These are phyloP conservation scores for Kodamaea neixiangensis DNA, from an alignment of 805 yeast species.

Conservation along the genomic window DNA sequence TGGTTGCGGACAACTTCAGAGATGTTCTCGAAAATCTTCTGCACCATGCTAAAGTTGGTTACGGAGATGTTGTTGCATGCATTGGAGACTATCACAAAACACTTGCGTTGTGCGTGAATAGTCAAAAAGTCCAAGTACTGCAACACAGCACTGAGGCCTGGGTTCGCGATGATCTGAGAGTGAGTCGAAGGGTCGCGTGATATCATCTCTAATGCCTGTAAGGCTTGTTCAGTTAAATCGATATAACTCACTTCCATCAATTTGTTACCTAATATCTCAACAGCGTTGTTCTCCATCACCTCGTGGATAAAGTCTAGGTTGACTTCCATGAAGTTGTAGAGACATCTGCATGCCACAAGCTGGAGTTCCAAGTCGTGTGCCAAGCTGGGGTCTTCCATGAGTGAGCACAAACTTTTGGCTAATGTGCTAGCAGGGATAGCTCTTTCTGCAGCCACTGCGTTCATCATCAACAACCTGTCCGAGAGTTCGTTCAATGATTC, in stretches of 20 bases:
- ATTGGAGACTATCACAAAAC: conserved; percentile 70
- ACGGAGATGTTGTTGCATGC: conserved; percentile 53
- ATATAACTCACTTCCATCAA: conserved; percentile 76
- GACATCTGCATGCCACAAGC: conserved; percentile 78
- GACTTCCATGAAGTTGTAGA: conserved; percentile 78
- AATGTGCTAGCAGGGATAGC: conserved; percentile 60
- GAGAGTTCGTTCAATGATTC: conserved; percentile 68
- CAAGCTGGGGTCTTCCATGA: conserved; percentile 58
- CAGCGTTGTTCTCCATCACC: conserved; percentile 64
- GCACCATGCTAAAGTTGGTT: conserved; percentile 48
- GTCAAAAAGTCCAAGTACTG: conserved; percentile 86
- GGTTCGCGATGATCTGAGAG: conserved; percentile 52
- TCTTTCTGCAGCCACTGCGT: conserved; percentile 61
- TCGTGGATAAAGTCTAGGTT: conserved; percentile 62
- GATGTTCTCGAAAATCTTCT: conserved; percentile 60
- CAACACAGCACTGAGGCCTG: conserved; percentile 65
- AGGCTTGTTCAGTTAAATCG: conserved; percentile 89
- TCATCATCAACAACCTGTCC: conserved; percentile 68
- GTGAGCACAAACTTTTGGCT: conserved; percentile 53
- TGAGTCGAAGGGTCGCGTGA: conserved; percentile 55
- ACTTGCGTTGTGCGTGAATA: conserved; percentile 83
- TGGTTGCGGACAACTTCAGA: conserved; percentile 56
- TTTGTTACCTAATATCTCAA: conserved; percentile 65
- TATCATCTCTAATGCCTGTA: conserved; percentile 71
- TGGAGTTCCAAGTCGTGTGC: conserved; percentile 77